phyloP scores from a whole-genome alignment of 805 yeast genomes.

The Saccharomyces eubayanus region DNA sequence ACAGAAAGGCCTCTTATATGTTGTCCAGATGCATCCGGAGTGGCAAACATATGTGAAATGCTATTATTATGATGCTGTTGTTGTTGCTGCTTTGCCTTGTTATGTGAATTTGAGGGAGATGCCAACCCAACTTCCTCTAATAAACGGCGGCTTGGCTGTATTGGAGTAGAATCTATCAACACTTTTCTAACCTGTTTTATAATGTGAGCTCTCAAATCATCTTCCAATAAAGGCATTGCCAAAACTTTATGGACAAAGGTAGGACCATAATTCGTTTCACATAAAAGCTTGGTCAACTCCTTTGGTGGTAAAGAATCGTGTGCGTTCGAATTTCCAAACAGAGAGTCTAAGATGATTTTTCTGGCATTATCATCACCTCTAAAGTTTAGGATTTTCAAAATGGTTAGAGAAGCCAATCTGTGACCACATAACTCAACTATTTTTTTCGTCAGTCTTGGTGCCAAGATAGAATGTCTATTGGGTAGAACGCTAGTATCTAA shows the following conservation, averaged over 20 bases:
- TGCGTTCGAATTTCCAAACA: conserved; percentile 47
- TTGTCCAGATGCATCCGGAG: conserved; percentile 9
- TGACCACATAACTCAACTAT: conserved; percentile 63
- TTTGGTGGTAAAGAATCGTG: conserved; percentile 33
- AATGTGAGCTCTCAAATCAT: conserved; percentile 48
- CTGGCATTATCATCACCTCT: conserved; percentile 59
- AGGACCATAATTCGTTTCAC: conserved; percentile 62
- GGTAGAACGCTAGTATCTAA: conserved; percentile 72
- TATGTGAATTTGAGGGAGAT: not conserved
- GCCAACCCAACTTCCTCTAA: conserved; percentile 85
- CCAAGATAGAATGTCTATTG: conserved; percentile 56
- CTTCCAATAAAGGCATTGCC: conserved; percentile 60
- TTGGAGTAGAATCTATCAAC: conserved; percentile 49
- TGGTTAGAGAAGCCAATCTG: conserved; percentile 75
- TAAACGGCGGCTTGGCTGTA: conserved; percentile 75
- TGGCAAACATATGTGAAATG: conserved; percentile 18
- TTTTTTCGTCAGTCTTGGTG: conserved; percentile 52
- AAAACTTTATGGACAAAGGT: conserved; percentile 73
- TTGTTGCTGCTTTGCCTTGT: conserved; percentile 2
- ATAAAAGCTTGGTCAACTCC: conserved; percentile 49
- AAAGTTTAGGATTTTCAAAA: conserved; percentile 67
- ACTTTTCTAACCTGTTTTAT: conserved; percentile 54
- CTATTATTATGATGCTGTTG: conserved; percentile 19
- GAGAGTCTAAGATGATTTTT: conserved; percentile 49
- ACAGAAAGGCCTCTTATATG: conserved; percentile 28